Base-by-base conservation (phyloP, 2,329 filamentous ascomycete genomes). In the Trichoderma breve region DNA sequence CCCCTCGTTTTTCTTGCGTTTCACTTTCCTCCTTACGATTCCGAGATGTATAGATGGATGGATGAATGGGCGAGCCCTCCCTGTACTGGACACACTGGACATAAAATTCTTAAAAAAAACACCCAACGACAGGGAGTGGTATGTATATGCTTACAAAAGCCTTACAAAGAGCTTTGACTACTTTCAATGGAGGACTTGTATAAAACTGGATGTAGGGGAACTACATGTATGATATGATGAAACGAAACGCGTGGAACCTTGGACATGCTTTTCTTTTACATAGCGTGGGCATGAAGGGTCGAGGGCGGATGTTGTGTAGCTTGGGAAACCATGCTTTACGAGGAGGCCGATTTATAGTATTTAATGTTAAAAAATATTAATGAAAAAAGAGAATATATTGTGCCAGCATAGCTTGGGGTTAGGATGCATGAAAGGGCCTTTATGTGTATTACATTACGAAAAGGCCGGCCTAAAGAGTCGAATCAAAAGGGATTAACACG, bases 171-270 rank as follows among this genome's bases (percentile, higher is more conserved):
- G 15, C 18, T 15, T 30, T n/a, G 39, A 14, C 39, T 3, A 26
- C 30, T 43, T 57, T 36, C 24, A 57, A 43, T 15, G 28, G 36
- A 21, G 15, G 11, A 21, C 8, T 21, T 67, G 51, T 67, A 67
- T 39, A 43, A 67, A 57, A 67, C 36, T 6, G 34, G 12, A 65
- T 51, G 39, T 15, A 58, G 60, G 63, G 43, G n/a, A 51, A 34
- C 32, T 67, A 34, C 18, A 43, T 67, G 51, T 67, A 67, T 57
- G 53, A 58, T 67, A 67, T 53, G 43, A 53, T 12, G 62, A 65
- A 53, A 18, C n/a, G n/a, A 60, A 14, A 51, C 14, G 51, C 28
- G 28, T 26, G 24, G 61, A 34, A 34, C 11, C 32, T 28, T 57
- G 30, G 30, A 12, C 63, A 26, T 34, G 47, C 24, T 55, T 53